These are phyloP conservation scores for Cicer cuneatum DNA, from an alignment of 306 rosid genomes.

Conservation along the genomic window DNA sequence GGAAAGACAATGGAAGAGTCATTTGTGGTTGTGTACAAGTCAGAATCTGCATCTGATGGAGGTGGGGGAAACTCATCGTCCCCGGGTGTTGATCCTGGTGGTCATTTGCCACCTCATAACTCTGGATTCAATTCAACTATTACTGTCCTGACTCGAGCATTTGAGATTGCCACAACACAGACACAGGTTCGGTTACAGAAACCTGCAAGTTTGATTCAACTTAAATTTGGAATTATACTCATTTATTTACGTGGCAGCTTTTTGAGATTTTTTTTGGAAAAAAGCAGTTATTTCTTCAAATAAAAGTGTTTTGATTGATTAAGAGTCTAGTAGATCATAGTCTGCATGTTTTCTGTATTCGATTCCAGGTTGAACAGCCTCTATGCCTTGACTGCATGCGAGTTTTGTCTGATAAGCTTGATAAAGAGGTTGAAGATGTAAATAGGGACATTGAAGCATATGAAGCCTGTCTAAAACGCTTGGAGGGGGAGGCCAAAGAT, in stretches of 20 bases:
- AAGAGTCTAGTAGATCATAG: slow-evolving; percentile 1
- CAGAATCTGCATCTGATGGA: slow-evolving; percentile 81
- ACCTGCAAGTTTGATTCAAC: background rate
- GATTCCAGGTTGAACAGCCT: slow-evolving; percentile 91
- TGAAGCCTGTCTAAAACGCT: slow-evolving; percentile 81
- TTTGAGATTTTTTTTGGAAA: background rate
- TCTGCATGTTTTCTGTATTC: slow-evolving; percentile 28
- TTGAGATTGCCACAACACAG: slow-evolving; percentile 93
- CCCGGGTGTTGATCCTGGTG: slow-evolving; percentile 60
- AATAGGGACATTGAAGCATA: slow-evolving; percentile 88
- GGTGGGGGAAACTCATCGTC: slow-evolving; percentile 63
- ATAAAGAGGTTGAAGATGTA: slow-evolving; percentile 94
- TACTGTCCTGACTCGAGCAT: slow-evolving; percentile 78
- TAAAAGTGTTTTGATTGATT: background rate
- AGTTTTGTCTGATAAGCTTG: slow-evolving; percentile 87
- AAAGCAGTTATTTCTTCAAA: background rate
- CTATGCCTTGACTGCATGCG: slow-evolving; percentile 98
- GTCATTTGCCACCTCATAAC: slow-evolving; percentile 72
- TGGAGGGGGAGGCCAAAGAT: slow-evolving; percentile 84
- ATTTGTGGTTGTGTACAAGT: slow-evolving; percentile 86
- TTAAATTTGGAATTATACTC: slow-evolving; percentile 1
- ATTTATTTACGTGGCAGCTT: background rate
- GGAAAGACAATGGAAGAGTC: slow-evolving; percentile 94
- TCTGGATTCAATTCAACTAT: slow-evolving; percentile 81
- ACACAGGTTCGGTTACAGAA: slow-evolving; percentile 68